Evolutionary conservation across 2,329 filamentous ascomycete species (phyloP).

Genomic region (Pestalotiopsis fici): DNA sequence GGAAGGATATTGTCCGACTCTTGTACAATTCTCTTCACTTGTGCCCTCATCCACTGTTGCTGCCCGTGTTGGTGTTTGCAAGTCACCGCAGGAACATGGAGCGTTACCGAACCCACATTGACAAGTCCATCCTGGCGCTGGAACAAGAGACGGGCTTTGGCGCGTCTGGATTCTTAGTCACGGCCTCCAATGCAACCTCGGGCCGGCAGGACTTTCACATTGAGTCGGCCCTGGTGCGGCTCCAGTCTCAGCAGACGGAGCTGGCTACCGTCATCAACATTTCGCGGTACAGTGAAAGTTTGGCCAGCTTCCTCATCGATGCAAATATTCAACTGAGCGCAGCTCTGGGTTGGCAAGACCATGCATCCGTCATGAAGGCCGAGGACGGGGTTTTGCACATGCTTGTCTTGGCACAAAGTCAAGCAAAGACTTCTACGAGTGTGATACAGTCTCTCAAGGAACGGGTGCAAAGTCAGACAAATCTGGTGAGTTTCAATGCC

Average conservation of each 20-base stretch:
- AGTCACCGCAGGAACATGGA: neutral
- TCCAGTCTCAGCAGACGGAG: slow-evolving; percentile 7
- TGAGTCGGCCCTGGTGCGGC: neutral
- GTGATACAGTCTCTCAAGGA: slow-evolving; percentile 5
- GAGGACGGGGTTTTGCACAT: slow-evolving; percentile 1
- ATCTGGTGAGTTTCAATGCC: neutral
- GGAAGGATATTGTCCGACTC: neutral
- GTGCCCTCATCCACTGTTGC: neutral
- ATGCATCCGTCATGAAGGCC: neutral
- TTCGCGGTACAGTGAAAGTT: neutral
- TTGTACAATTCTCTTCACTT: neutral
- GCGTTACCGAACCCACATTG: neutral
- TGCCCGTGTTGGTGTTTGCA: neutral
- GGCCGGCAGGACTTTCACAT: neutral
- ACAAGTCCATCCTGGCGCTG: neutral
- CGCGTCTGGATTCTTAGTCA: neutral
- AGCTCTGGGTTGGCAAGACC: neutral
- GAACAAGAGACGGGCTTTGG: slow-evolving; percentile 6
- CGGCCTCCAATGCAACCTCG: neutral
- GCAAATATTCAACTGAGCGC: neutral
- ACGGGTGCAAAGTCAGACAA: slow-evolving; percentile 5
- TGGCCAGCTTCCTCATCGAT: neutral
- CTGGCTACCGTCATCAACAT: neutral
- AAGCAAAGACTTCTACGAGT: neutral
- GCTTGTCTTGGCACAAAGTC: neutral